Base-by-base conservation (phyloP, 805 yeast species). In the Torulaspora quercuum region DNA sequence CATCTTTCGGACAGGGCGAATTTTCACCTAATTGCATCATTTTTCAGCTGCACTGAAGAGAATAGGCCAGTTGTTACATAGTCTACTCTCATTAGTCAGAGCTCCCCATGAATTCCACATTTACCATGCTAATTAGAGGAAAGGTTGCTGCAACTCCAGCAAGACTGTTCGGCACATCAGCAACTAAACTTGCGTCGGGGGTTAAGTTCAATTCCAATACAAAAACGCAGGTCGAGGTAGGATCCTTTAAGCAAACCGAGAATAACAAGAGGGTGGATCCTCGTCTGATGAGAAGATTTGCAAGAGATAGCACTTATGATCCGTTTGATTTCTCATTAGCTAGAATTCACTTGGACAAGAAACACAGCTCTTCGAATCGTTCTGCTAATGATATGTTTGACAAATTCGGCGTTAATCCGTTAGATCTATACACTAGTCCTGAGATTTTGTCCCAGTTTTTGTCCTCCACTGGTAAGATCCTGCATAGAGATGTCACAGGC, bases 291-390 rank as follows among this genome's bases (percentile, higher is more conserved):
- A 71, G 66, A 52, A 69, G 61, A 38, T 78, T 81, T 55, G 64
- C 58, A 10, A 63, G 63, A 3, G 76, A 75, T 31, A 63, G 72
- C 4, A 73, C 76, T 0, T 87, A 87, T 55, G 90, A 83, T 49
- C 92, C 95, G 34, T 81, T 80, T 61, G 95, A 85, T 59, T 85
- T 86, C 50, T 74, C 84, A 19, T 60, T 76, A 52, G 75, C 80
- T 29, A 75, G 73, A 48, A 51, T 75, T 24, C 67, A 70, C 42
- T 72, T 76, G 48, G 79, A 75, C 30, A 67, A 58, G 45, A 70
- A 67, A 45, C 35, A 46, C 24, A 39, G 57, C 41, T 52, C 52
- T 22, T 18, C 48, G 48, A 52, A 38, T 20, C 42, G 38, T 27
- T 44, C 46, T 28, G 53, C 40, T 36, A 55, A 52, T 21, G 57